Evolutionary conservation across 2,329 filamentous ascomycete genomes (phyloP), one percentile per base, ranked within the genome.

Genomic region (Colletotrichum filicis): DNA sequence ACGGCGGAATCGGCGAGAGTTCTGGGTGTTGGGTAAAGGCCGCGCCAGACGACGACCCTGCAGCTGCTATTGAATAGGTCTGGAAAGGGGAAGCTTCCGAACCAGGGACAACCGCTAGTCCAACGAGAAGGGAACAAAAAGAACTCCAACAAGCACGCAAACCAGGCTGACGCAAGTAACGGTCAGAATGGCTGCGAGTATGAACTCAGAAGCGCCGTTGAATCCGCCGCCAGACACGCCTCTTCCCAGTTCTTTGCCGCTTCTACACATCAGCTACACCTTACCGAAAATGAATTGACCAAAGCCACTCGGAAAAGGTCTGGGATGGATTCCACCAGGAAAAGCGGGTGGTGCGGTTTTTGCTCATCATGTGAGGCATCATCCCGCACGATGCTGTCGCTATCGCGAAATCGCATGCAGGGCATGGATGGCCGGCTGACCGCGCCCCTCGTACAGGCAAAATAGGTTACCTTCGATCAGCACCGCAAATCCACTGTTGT

Each of bases 291-390:
- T 22, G 14, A 30, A 22, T 46, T 9, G 24, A 37, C 37, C 37
- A 58, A 58, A n/a, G 32, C 32, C 32, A 30, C 24, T 49, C 19
- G 69, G 69, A 19, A 49, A 57, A 63, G 4, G 14, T 58, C 58
- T 30, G 60, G 60, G 46, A 70, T 69, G 60, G 46, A 70, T 69
- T 61, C 58, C 42, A 61, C 55, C 28, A 65, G 37, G 46, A 73
- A 70, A 73, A 73, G 70, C 66, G 70, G 66, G 66, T 32, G 66
- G 26, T 73, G 70, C 70, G 70, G 66, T 28, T 70, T 73, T 73
- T 70, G 66, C 60, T 65, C 66, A 56, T 70, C 70, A 73, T 70
- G 70, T 73, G 70, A 73, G 70, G 70, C 70, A 70, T 72, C 69
- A 68, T 73, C 56, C 60, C 67, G 59, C 35, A 70, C 60, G 32